Evolutionary conservation across 176 grass and related monocot species (phyloP).

Genomic region (Cocos nucifera): DNA sequence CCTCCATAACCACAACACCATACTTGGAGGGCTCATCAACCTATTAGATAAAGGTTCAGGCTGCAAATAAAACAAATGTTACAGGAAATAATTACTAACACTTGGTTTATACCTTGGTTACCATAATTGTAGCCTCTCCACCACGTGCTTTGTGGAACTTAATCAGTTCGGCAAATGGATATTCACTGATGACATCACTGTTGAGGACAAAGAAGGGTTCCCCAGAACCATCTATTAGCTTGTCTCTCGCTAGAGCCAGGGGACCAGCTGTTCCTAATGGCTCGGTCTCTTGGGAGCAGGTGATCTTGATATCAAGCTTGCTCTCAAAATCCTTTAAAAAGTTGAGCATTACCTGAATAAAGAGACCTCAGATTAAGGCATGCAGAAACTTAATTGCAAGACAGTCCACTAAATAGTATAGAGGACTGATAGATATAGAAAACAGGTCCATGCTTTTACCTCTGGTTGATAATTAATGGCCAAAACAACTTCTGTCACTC

Average conservation of each 20-base stretch:
- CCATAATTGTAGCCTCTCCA: conserved; percentile 7
- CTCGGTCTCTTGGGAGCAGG: conserved; percentile 2
- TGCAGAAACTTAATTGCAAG: no score
- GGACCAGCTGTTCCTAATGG: conserved; percentile 6
- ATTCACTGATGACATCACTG: conserved; percentile 10
- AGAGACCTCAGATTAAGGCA: not conserved
- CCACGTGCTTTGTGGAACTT: conserved; percentile 3
- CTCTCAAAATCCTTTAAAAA: conserved; percentile 8
- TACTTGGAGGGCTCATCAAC: conserved; percentile 14
- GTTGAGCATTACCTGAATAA: not conserved
- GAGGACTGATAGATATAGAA: no score
- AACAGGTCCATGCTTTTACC: not conserved
- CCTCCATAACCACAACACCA: conserved; percentile 7
- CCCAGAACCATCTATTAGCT: conserved; percentile 1
- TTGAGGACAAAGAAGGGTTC: conserved; percentile 9
- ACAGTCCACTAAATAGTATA: no score
- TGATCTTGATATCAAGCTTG: conserved; percentile 2
- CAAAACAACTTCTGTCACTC: conserved; percentile 1
- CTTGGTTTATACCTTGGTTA: not conserved
- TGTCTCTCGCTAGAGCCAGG: conserved; percentile 1
- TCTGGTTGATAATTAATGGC: conserved; percentile 9
- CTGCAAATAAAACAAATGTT: no score
- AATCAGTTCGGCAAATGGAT: not conserved
- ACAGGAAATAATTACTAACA: no score
- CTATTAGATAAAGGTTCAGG: not conserved